Conservation (phyloP, 169 alveolate genomes). For the Pseudocohnilembus persalinus region DNA sequence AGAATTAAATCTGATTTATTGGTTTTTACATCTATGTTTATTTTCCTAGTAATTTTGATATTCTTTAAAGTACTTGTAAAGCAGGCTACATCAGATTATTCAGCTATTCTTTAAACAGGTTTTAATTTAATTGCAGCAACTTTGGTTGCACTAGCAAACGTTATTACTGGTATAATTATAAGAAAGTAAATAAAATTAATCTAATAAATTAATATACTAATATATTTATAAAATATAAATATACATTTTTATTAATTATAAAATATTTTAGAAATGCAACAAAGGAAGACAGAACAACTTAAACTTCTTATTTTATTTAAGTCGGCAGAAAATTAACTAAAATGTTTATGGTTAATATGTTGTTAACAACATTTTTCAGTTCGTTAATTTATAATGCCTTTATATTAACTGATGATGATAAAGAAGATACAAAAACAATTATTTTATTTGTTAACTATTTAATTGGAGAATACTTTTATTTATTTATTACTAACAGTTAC, state of each 20-base stretch:
- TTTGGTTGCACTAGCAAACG: neutral
- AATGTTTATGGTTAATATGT: conserved; percentile 23
- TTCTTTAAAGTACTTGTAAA: neutral
- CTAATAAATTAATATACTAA: no score
- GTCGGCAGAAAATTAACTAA: conserved; percentile 28
- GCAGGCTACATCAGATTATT: neutral
- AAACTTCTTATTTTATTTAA: conserved; percentile 27
- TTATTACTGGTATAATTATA: neutral
- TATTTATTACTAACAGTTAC: conserved; percentile 28
- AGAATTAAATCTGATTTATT: neutral
- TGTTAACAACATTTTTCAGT: neutral
- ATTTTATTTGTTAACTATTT: neutral
- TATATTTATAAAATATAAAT: no score
- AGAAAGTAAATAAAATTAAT: neutral
- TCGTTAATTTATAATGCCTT: conserved; percentile 17
- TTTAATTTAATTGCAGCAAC: neutral
- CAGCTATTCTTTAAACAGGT: neutral
- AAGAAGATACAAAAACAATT: neutral
- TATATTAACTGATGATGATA: neutral
- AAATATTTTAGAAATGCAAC: neutral
- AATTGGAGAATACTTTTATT: conserved; percentile 28
- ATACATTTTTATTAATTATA: no score
- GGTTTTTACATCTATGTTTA: neutral
- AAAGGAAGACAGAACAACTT: neutral
- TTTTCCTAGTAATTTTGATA: neutral